Percentiles rank a stretch among this genome's conserved stretches.
These are phyloP conservation scores for Gentiana straminea DNA, from an alignment of 257 asterid species.

Conservation along the genomic window DNA sequence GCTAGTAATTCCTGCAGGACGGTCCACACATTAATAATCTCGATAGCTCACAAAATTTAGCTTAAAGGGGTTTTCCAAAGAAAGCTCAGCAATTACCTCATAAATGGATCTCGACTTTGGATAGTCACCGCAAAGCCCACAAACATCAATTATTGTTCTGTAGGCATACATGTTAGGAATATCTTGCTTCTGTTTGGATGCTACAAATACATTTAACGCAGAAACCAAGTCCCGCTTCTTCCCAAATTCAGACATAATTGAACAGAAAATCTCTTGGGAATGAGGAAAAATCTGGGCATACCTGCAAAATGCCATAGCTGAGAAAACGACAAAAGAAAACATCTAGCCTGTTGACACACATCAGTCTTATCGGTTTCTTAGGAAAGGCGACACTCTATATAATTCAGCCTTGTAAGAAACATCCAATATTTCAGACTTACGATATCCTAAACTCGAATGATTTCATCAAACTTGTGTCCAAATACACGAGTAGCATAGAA, in stretches of 20 bases:
- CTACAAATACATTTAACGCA: constrained; percentile 67
- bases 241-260: constrained; percentile 75
- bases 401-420: too few species aligned
- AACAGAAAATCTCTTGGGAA: constrained; percentile 45
- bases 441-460: too few species aligned
- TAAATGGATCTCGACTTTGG: constrained; percentile 70
- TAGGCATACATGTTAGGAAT: constrained; percentile 64
- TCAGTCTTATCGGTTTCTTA: too few species aligned
- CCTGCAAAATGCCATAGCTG: constrained; percentile 31
- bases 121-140: constrained; percentile 89
- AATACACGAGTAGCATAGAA: too few species aligned
- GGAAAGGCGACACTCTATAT: too few species aligned
- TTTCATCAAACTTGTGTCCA: too few species aligned
- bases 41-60: neutral
- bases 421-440: too few species aligned
- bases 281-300: constrained; percentile 51
- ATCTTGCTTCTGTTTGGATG: constrained; percentile 37
- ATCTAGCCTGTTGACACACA: too few species aligned
- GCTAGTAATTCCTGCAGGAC: constrained; percentile 60
- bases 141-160: constrained; percentile 84
- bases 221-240: constrained; percentile 64
- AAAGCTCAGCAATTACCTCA: constrained; percentile 39
- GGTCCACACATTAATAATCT: constrained; percentile 16
- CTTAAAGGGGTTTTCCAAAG: neutral
- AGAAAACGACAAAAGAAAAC: neutral